These are phyloP conservation scores for Ottelia alismoides DNA, from an alignment of 106 monocot genomes.

Conservation along the genomic window DNA sequence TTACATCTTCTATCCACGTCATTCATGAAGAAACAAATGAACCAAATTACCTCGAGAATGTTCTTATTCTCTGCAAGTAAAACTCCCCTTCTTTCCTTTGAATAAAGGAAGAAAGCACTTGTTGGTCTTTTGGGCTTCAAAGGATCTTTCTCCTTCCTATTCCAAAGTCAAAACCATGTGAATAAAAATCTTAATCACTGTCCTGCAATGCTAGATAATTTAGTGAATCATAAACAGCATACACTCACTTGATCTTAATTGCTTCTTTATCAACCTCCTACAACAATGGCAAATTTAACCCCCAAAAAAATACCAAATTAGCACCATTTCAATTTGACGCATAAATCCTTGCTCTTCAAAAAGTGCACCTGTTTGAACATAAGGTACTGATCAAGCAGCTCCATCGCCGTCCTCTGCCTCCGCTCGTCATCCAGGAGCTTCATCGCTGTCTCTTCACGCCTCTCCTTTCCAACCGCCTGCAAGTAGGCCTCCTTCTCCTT, in stretches of 20 bases:
- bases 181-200: not conserved
- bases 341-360: too few species aligned
- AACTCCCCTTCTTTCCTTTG: slow-evolving; percentile 34
- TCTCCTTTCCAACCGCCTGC: slow-evolving; percentile 67
- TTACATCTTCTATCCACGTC: too few species aligned
- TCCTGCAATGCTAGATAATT: too few species aligned
- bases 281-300: too few species aligned
- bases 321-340: too few species aligned
- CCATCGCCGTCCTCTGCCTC: slow-evolving; percentile 78
- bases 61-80: slow-evolving; percentile 47
- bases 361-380: slow-evolving; percentile 50
- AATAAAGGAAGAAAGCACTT: slow-evolving; percentile 70
- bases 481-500: slow-evolving; percentile 70
- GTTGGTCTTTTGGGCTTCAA: slow-evolving; percentile 70
- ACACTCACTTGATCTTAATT: slow-evolving; percentile 32
- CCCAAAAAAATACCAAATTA: too few species aligned
- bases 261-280: slow-evolving; percentile 41
- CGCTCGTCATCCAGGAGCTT: slow-evolving; percentile 86
- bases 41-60: slow-evolving; percentile 42
- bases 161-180: too few species aligned
- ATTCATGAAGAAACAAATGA: not conserved
- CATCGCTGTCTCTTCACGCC: slow-evolving; percentile 78
- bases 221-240: too few species aligned
- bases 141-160: slow-evolving; percentile 87
- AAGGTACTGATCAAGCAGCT: slow-evolving; percentile 77